A percentile compares a stretch with the other conserved stretches of the same genome.
Conservation (phyloP, 805 yeast species). For the Starmerella tilneyi region DNA sequence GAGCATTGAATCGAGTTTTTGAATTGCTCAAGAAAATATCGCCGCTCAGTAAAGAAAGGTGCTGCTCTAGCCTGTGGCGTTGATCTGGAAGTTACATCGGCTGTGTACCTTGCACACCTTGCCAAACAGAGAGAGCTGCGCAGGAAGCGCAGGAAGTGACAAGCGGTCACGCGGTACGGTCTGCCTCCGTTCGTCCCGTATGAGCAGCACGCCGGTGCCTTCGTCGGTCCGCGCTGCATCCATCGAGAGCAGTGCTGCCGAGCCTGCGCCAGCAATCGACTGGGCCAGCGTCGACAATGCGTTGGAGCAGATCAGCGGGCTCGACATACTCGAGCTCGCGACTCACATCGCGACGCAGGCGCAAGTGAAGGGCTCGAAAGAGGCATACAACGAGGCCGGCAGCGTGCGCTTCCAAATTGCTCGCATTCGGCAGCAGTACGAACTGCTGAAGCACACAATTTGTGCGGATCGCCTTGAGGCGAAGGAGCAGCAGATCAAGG, state of each 20-base stretch:
- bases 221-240: not conserved
- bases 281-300: slow-evolving; percentile 25
- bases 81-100: too few species aligned
- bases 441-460: slow-evolving; percentile 18
- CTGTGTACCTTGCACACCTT: too few species aligned
- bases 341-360: slow-evolving; percentile 20
- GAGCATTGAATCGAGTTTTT: too few species aligned
- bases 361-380: slow-evolving; percentile 24
- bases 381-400: slow-evolving; percentile 27
- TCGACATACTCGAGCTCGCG: slow-evolving; percentile 26
- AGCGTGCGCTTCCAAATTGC: slow-evolving; percentile 24
- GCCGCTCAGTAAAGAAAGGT: too few species aligned
- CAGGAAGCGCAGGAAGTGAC: too few species aligned
- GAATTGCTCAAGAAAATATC: too few species aligned
- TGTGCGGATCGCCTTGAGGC: slow-evolving; percentile 19
- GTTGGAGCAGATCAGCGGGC: slow-evolving; percentile 17
- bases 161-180: slow-evolving; percentile 3
- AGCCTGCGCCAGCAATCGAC: slow-evolving; percentile 5
- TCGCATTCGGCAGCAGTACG: slow-evolving; percentile 19
- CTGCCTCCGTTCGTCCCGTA: not conserved
- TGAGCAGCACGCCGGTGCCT: slow-evolving; percentile 3
- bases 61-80: too few species aligned
- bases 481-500: slow-evolving; percentile 17
- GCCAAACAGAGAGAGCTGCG: too few species aligned
- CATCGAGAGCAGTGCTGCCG: not conserved